These are phyloP conservation scores for Bryum argenteum DNA, from an alignment of 225 moss, liverwort and hornwort genomes.

Conservation along the genomic window DNA sequence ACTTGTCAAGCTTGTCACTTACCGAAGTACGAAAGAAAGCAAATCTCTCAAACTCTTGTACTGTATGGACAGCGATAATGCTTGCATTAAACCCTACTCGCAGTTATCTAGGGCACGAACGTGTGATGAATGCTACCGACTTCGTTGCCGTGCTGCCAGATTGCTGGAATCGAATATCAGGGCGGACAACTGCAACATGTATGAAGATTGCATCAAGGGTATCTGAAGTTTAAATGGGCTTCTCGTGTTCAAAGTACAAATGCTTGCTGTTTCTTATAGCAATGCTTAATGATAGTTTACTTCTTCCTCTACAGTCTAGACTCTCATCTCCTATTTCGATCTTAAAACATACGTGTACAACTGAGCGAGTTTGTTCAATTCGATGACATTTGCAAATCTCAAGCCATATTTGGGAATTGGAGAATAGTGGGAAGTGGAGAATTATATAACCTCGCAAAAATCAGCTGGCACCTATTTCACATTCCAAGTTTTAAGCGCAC, in stretches of 20 bases:
- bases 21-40: not conserved
- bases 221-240: not conserved
- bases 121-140: not conserved
- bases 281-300: no score
- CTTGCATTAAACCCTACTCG: not conserved
- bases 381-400: no score
- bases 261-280: not conserved
- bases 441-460: no score
- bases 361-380: no score
- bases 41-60: not conserved
- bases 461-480: no score
- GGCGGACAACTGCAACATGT: not conserved
- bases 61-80: not conserved
- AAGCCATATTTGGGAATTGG: no score
- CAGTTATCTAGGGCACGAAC: not conserved
- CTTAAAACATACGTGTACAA: no score
- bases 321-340: no score
- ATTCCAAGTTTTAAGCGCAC: no score
- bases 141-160: not conserved
- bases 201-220: not conserved
- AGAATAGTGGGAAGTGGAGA: no score
- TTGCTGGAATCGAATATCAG: not conserved
- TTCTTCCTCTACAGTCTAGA: no score
- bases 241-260: not conserved
- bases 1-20: not conserved